Base-by-base conservation (phyloP, 208 protist genomes). In the Leishmania mexicana region DNA sequence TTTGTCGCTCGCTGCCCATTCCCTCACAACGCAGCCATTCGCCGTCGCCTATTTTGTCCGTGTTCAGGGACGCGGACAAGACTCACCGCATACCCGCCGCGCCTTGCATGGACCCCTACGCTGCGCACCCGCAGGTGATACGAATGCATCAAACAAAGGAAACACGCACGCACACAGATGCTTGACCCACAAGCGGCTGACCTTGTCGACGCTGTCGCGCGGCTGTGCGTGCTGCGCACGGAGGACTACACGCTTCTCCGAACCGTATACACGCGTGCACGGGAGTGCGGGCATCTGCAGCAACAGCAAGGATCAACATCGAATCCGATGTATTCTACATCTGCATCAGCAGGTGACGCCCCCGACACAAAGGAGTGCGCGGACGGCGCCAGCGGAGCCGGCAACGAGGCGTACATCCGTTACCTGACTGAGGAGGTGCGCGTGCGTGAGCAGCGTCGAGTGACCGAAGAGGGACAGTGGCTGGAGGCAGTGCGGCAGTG, bases 171-270 rank as follows among this genome's bases (percentile, higher is more conserved):
- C 53, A n/a, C 31, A 40, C 28, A 45, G 57, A 90, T 93, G 90
- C 88, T 93, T 2, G 79, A 89, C 60, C 51, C 79, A 8, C 64
- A 72, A 8, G 80, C 75, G 6, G 81, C 62, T 11, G 88, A 92
- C 54, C 54, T 93, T 2, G 81, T 81, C 2, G 90, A 94, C 38
- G 74, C 67, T 15, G 62, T 91, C 6, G 87, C 88, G 57, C 90
- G 88, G 0, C 40, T 89, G 53, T 90, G 88, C 53, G 87, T 91
- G n/a, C 57, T 87, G 79, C 85, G 90, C 17, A 89, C 81, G 15
- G 84, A 92, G 72, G 90, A 94, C 78, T 84, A 88, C 67, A 64
- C 60, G 7, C 82, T 94, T 6, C 71, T 94, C 28, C 54, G 81
- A 40, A 82, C 83, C 47, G 88, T 90, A 21, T 62, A 76, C 70